Base-by-base conservation (phyloP, 2,329 filamentous ascomycete genomes). In the Arthrobotrys megalospora region DNA sequence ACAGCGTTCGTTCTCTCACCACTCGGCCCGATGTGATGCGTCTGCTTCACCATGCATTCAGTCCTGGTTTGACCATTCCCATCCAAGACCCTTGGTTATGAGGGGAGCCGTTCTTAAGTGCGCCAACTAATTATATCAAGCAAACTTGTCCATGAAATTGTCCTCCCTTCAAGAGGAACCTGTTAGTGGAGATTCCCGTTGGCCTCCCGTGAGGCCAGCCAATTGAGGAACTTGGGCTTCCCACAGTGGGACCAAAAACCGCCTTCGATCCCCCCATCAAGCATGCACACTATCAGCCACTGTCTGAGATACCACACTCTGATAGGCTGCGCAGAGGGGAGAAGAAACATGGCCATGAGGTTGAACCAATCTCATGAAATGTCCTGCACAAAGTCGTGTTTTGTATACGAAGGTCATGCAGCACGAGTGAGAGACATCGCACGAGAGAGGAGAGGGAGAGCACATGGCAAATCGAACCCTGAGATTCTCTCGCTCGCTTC, bases 241-340 rank as follows among this genome's bases (percentile, higher is more conserved):
- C 19, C 43, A 32, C 38, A 34, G 71, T 63, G 63, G 64, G 41
- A 55, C 34, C 14, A 36, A 16, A 55, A 21, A 48, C 36, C 19
- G 58, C 58, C 64, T 38, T 68, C 45, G 28, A 48, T 48, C 47
- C 36, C 48, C 24, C 21, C 21, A 48, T 41, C 52, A 58, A 53
- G 45, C 45, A 47, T 64, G 55, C 72, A 70, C 55, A 47, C 58
- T 55, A 55, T 68, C 53, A 77, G 73, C 73, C 73, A 77, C 65
- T 77, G 73, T 77, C 73, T 77, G 66, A 62, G 58, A 77, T 66
- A 62, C 47, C 34, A 5, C 5, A 16, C 14, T 36, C 11, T 77
- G 66, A 77, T 77, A 77, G 73, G 73, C 16, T 19, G 38, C 43
- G 47, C 43, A n/a, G 53, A 62, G 55, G 32, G n/a, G 53, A 43